phyloP scores from a whole-genome alignment of 1,284 basidiomycete species.

The Austroboletus novae-zelandiae region DNA sequence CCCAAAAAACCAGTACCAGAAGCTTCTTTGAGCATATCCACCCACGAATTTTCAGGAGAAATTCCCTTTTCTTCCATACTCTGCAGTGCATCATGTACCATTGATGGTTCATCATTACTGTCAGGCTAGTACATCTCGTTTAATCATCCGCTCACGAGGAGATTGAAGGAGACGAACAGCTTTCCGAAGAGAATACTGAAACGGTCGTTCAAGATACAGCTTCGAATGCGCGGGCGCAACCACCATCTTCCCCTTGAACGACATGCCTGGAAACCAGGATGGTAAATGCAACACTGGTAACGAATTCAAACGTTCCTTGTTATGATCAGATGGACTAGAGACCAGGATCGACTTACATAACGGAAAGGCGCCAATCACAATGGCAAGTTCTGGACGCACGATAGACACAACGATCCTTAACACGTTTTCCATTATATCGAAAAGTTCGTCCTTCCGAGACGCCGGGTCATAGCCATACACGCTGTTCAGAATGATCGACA shows the following conservation, averaged over 20 bases:
- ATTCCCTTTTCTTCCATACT: not conserved
- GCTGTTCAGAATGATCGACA: not conserved
- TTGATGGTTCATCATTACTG: slow-evolving; percentile 1
- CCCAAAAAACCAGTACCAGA: slow-evolving; percentile 13
- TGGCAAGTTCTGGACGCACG: slow-evolving; percentile 4
- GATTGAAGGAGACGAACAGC: not conserved
- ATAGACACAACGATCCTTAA: not conserved
- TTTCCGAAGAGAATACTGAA: slow-evolving; percentile 6
- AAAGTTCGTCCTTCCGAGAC: not conserved
- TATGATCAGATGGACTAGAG: not conserved
- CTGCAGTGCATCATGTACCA: slow-evolving; percentile 11
- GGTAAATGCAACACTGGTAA: slow-evolving; percentile 8
- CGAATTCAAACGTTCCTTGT: not conserved
- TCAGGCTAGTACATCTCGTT: not conserved
- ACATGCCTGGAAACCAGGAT: slow-evolving; percentile 15
- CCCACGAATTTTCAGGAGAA: not conserved
- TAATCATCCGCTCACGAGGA: not conserved
- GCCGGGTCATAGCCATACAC: not conserved
- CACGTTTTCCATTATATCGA: not conserved
- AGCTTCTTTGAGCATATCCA: slow-evolving; percentile 9
- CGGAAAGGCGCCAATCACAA: slow-evolving; percentile 7
- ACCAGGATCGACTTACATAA: slow-evolving; percentile 3
- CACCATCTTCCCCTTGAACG: slow-evolving; percentile 2
- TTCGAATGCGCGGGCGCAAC: not conserved
- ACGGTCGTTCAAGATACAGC: slow-evolving; percentile 1